These are phyloP conservation scores for Eudorina sp. DNA, from an alignment of 139 green algal species.

Conservation along the genomic window DNA sequence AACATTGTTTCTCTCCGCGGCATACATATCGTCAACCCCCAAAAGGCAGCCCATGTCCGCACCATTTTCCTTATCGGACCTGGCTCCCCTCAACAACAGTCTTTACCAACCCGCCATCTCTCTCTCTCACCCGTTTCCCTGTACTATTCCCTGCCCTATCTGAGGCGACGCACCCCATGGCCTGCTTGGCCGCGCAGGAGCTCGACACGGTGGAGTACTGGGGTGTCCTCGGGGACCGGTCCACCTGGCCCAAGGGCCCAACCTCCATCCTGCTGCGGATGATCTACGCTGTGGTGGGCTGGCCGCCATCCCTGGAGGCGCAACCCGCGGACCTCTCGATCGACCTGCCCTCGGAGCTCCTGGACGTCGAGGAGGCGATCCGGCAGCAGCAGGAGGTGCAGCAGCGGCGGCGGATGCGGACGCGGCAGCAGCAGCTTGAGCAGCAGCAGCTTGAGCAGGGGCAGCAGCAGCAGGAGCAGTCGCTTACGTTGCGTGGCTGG, in stretches of 20 bases:
- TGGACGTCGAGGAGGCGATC: not conserved
- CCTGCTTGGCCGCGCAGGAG: constrained; percentile 9
- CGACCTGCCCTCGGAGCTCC: constrained; percentile 7
- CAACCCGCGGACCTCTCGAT: constrained; percentile 33
- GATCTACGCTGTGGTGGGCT: constrained; percentile 56
- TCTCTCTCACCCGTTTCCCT: too few relatives aligned
- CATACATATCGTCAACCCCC: too few relatives aligned
- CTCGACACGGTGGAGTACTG: constrained; percentile 80
- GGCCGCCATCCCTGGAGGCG: constrained; percentile 41
- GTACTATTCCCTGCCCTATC: too few relatives aligned
- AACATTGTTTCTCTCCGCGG: too few relatives aligned
- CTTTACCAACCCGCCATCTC: too few relatives aligned
- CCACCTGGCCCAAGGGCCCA: constrained; percentile 71
- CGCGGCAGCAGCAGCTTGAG: not conserved
- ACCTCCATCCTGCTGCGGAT: constrained; percentile 65
- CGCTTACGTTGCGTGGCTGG: too few relatives aligned
- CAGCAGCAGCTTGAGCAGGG: not conserved
- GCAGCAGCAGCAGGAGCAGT: not conserved
- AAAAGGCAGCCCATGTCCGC: too few relatives aligned
- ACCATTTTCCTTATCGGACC: too few relatives aligned
- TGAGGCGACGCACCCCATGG: too few relatives aligned
- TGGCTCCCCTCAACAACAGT: too few relatives aligned
- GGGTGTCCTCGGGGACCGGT: constrained; percentile 73
- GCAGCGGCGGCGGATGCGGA: not conserved
- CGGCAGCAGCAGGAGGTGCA: not conserved